phyloP scores from a whole-genome alignment of 129 eudicot genomes.

The Flaveria linearis region DNA sequence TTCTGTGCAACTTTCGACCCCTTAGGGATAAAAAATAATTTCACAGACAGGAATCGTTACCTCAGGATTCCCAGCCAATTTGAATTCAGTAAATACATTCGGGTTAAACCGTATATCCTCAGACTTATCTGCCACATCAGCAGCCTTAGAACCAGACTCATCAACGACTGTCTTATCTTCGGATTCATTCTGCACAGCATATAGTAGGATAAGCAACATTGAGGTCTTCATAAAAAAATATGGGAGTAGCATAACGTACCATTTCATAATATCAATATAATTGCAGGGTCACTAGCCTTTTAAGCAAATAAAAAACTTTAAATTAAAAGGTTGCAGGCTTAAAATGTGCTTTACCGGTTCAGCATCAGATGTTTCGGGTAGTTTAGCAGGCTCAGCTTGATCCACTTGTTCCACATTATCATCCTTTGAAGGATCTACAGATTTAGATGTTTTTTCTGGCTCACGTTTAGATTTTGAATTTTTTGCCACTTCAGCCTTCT shows the following conservation, averaged over 20 bases:
- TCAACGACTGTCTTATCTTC: slow-evolving; percentile 35
- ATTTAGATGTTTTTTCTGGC: slow-evolving; percentile 37
- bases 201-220: neutral
- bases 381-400: slow-evolving; percentile 36
- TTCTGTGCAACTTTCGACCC: neutral
- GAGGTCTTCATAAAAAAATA: neutral
- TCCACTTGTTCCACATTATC: slow-evolving; percentile 41
- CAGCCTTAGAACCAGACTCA: slow-evolving; percentile 41
- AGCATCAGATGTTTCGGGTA: slow-evolving; percentile 31
- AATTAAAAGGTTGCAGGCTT: neutral
- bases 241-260: neutral
- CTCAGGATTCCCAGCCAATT: slow-evolving; percentile 79
- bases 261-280: neutral
- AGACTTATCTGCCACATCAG: slow-evolving; percentile 36
- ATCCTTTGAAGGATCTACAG: slow-evolving; percentile 44
- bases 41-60: slow-evolving; percentile 31
- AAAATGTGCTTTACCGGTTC: slow-evolving; percentile 38
- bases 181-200: slow-evolving; percentile 41
- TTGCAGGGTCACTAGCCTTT: neutral
- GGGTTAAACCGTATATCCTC: slow-evolving; percentile 77
- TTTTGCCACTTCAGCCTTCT: slow-evolving; percentile 71
- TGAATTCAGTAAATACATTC: slow-evolving; percentile 92
- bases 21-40: neutral
- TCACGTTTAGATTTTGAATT: slow-evolving; percentile 42
- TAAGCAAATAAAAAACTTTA: neutral